Conservation (phyloP, 2,329 filamentous ascomycete species). For the Colletotrichum nymphaeae region DNA sequence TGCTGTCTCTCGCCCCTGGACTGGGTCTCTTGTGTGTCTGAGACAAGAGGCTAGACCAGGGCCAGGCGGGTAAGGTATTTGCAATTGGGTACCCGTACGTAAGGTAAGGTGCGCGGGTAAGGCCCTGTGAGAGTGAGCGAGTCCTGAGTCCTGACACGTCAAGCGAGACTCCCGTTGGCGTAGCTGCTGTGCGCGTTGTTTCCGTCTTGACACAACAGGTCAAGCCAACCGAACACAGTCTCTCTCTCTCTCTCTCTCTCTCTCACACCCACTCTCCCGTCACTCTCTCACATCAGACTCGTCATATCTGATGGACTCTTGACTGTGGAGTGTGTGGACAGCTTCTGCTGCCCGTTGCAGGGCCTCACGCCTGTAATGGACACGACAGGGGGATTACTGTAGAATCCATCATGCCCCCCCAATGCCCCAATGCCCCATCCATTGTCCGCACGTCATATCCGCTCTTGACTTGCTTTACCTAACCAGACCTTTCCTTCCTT, state of each 20-base stretch:
- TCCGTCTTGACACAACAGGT: neutral
- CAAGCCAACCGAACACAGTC: neutral
- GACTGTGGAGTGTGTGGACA: no score
- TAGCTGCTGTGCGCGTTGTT: neutral
- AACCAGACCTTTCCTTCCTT: slow-evolving; percentile 14
- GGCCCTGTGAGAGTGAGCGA: neutral
- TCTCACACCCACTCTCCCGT: no score
- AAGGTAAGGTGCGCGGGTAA: neutral
- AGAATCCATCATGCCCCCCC: no score
- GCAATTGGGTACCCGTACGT: slow-evolving; percentile 14
- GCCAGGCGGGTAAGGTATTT: slow-evolving; percentile 26
- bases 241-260: no score
- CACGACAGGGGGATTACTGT: neutral
- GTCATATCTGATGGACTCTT: neutral
- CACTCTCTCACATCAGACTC: neutral
- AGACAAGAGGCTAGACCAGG: slow-evolving; percentile 23
- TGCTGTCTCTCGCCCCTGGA: slow-evolving; percentile 22
- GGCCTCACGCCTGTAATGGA: neutral
- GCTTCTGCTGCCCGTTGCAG: neutral
- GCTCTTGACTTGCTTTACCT: neutral
- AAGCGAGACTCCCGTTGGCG: neutral
- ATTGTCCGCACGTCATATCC: slow-evolving; percentile 19
- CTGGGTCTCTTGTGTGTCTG: slow-evolving; percentile 11
- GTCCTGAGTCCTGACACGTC: neutral
- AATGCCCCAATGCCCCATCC: no score